A percentile compares a stretch with the other conserved stretches of the same genome.
These are phyloP conservation scores for Asparagopsis taxiformis DNA, from an alignment of 31 red algal species.

Conservation along the genomic window DNA sequence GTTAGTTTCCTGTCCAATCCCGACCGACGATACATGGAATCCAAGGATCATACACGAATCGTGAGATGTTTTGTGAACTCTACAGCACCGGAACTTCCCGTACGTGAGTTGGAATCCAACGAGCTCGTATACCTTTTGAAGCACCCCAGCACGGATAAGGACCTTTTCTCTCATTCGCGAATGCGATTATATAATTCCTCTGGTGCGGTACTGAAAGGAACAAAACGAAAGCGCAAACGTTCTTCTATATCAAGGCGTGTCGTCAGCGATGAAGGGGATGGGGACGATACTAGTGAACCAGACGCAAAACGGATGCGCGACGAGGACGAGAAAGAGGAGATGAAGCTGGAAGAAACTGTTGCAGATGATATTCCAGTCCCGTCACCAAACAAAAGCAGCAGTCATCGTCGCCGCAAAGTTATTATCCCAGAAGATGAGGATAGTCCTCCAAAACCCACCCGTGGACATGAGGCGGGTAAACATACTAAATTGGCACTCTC, in stretches of 20 bases:
- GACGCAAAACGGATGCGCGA: not conserved
- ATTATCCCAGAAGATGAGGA: not conserved
- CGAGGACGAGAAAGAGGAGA: not conserved
- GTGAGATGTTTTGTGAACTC: conserved; percentile 48
- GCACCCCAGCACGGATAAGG: not conserved
- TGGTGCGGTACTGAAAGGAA: not conserved
- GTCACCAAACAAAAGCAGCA: not conserved
- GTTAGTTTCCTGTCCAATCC: conserved; percentile 14
- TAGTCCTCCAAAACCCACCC: not conserved
- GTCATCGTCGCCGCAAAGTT: not conserved
- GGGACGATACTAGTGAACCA: not conserved
- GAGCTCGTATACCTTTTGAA: not conserved
- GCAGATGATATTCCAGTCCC: not conserved
- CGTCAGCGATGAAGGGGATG: not conserved
- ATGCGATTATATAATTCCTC: not conserved
- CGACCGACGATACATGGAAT: conserved; percentile 13
- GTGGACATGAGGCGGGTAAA: not conserved
- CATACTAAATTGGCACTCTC: not conserved
- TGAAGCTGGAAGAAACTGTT: not conserved
- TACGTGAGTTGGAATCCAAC: not conserved
- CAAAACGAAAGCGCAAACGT: not conserved
- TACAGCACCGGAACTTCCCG: not conserved
- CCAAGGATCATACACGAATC: conserved; percentile 36
- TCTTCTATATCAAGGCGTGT: not conserved
- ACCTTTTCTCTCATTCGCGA: not conserved